A percentile compares a stretch with the other conserved stretches of the same genome.
These are phyloP conservation scores for Beauveria australis DNA, from an alignment of 2,329 filamentous ascomycete genomes.

Conservation along the genomic window DNA sequence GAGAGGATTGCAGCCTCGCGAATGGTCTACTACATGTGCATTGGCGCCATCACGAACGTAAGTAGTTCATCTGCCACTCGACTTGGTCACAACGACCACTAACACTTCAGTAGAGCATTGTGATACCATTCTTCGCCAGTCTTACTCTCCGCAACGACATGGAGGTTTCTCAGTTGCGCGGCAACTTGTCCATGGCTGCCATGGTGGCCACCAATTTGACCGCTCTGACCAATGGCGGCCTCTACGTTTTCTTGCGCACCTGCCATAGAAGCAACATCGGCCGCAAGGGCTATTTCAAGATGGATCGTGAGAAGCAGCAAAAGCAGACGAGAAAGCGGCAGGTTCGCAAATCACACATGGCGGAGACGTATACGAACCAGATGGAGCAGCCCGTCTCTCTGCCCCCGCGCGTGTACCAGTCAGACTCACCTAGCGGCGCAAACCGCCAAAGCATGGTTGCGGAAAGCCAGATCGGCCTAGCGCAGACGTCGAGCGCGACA, in stretches of 20 bases:
- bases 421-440: background rate
- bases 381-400: conserved; percentile 7
- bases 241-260: conserved; percentile 60
- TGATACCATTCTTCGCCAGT: conserved; percentile 57
- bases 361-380: conserved; percentile 5
- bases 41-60: conserved; percentile 51
- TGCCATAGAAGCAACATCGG: conserved; percentile 50
- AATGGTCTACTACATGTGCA: conserved; percentile 59
- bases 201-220: conserved; percentile 59
- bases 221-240: conserved; percentile 54
- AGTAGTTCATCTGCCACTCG: conserved; percentile 19
- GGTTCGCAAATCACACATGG: conserved; percentile 4
- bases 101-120: conserved; percentile 41
- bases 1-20: conserved; percentile 57
- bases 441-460: background rate
- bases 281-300: conserved; percentile 38
- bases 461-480: conserved; percentile 5
- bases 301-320: conserved; percentile 29
- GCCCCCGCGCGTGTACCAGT: background rate
- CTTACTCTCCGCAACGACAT: conserved; percentile 37
- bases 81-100: too few relatives aligned
- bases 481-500: background rate
- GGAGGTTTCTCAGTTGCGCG: conserved; percentile 29
- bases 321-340: conserved; percentile 15
- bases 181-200: conserved; percentile 52